Base-by-base conservation (phyloP, 108 stramenopile genomes). In the Skeletonema tropicum region DNA sequence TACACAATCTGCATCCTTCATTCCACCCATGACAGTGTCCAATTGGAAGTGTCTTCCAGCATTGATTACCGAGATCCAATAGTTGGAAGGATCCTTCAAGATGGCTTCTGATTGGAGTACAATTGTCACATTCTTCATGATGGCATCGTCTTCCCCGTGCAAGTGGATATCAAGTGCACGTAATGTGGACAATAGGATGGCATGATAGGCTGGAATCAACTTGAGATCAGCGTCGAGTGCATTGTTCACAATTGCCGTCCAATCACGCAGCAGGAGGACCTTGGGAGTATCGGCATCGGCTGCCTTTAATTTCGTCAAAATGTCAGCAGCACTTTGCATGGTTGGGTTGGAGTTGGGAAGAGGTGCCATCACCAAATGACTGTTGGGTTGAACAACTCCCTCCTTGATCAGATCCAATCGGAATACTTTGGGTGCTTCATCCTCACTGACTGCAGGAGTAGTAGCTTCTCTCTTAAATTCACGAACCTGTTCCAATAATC, bases 31-130 rank as follows among this genome's bases (percentile, higher is more conserved):
- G 36, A 95, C 92, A 25, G 91, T 90, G 60, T 89, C 79, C 57
- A 97, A 83, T 64, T 77, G 77, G 72, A 97, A 96, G 76, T 89
- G 89, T 36, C 97, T 89, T 36, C 97, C 97, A 9, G 90, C 92
- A 75, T 96, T 95, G 68, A 97, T 97, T 2, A 96, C 95, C 59
- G 89, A 90, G 71, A 97, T 94, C 97, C 97, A 97, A 77, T 97
- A 97, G 66, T 95, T 94, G 57, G 90, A 92, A 25, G 97, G 97
- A 84, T 96, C 94, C 14, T 75, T 74, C 52, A 97, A 71, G 55
- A 96, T 96, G 10, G 92, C 94, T 59, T 96, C 94, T 29, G 90
- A 91, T 72, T 97, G 97, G 13, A 72, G 70, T 12, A 95, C 60
- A 26, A 96, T 75, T 21, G 85, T 83, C 39, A 95, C 93, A 41